Base-by-base conservation (phyloP, 768 basidiomycete species). In the Pholiota microspora region DNA sequence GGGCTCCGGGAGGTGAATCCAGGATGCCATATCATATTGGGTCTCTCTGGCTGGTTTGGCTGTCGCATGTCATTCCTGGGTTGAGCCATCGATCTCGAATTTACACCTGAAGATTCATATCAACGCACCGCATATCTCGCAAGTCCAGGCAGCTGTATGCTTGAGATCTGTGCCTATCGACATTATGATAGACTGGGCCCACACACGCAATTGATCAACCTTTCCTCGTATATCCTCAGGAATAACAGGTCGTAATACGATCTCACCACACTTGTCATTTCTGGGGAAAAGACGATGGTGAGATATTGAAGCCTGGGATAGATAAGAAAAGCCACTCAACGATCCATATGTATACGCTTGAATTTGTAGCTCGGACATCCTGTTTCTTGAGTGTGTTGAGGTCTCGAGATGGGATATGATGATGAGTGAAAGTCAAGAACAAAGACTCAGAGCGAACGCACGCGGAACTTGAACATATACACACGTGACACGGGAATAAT, bases 41-140 rank as follows among this genome's bases (percentile, higher is more conserved):
- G 57, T 58, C 29, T 55, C 57, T 27, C 57, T 49, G 6, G 57
- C 35, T 3, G 53, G 53, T 35, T 54, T 55, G 32, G 32, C 57
- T 55, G 47, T 10, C 6, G 42, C 13, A 35, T 4, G 45, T 28
- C 9, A 42, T 9, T 9, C 23, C 12, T 21, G 18, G 35, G 7
- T 7, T 18, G 6, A 31, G 12, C 16, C 1, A 10, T 21, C 5
- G 23, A 1, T 42, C 4, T 8, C 21, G 18, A 12, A 31, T 7
- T 23, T 16, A 42, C 40, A 10, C 18, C 16, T 16, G 10, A 42
- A 16, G 16, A 23, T 36, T 6, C 29, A 12, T 31, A 31, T 31
- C 7, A 12, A 10, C 40, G 12, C 23, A 42, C 40, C 40, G 4
- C 40, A 42, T 42, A 42, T 42, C 18, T 42, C 40, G 21, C 40